These are phyloP conservation scores for Aspergillus homomorphus DNA, from an alignment of 495 filamentous ascomycete species.

Conservation along the genomic window DNA sequence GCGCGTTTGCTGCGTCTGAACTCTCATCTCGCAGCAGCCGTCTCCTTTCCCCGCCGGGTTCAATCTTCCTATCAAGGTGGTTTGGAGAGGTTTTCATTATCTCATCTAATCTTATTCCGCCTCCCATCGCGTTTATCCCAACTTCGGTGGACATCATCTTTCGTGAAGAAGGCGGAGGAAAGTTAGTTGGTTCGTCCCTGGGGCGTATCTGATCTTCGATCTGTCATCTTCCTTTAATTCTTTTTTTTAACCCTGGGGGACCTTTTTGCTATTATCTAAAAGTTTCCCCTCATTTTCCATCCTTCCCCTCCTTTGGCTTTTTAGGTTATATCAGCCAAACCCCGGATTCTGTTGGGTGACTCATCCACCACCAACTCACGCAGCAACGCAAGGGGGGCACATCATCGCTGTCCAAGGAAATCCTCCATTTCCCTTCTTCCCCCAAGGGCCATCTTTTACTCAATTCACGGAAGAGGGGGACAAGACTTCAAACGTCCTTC, in stretches of 20 bases:
- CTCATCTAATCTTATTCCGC: background rate
- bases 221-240: background rate
- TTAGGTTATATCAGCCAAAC: background rate
- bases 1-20: conserved; percentile 46
- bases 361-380: background rate
- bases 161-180: background rate
- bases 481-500: conserved; percentile 13
- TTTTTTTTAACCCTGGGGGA: background rate
- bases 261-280: background rate
- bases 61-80: conserved; percentile 13
- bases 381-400: background rate
- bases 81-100: background rate
- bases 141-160: background rate
- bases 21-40: conserved; percentile 1
- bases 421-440: background rate
- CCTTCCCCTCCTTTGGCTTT: background rate
- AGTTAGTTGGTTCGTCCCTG: background rate
- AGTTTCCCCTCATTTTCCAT: background rate
- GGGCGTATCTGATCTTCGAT: background rate
- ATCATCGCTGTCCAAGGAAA: conserved; percentile 1
- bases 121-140: background rate
- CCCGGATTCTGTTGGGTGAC: background rate
- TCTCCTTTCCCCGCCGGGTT: conserved; percentile 17
- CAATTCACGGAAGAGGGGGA: background rate
- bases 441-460: conserved; percentile 1